A percentile compares a stretch with the other conserved stretches of the same genome.
phyloP scores from a whole-genome alignment of 768 basidiomycete genomes.

The Hydnum rufescens region DNA sequence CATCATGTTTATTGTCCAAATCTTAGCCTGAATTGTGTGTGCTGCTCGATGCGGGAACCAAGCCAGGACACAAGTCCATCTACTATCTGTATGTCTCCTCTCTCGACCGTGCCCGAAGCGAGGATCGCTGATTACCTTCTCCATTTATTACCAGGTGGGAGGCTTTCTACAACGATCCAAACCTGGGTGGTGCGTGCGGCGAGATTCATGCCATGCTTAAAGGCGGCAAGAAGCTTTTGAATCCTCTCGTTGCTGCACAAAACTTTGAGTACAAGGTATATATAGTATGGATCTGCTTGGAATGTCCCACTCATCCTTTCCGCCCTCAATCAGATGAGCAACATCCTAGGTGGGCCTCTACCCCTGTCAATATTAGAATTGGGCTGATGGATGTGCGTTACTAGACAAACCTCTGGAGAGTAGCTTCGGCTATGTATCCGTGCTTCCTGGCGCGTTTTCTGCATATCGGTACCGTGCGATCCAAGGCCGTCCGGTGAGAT shows the following conservation, averaged over 20 bases:
- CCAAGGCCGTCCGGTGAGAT: slow-evolving; percentile 45
- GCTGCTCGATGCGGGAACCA: slow-evolving; percentile 87
- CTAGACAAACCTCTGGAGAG: slow-evolving; percentile 85
- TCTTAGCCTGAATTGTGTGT: slow-evolving; percentile 76
- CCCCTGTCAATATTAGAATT: not conserved
- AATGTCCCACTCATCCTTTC: not conserved
- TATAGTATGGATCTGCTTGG: not conserved
- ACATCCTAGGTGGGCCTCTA: slow-evolving; percentile 53
- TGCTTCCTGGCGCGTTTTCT: slow-evolving; percentile 90
- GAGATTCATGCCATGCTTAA: slow-evolving; percentile 96
- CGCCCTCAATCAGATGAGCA: slow-evolving; percentile 53
- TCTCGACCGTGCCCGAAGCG: no score
- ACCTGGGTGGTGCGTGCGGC: slow-evolving; percentile 77
- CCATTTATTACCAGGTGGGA: slow-evolving; percentile 36
- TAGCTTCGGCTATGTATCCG: slow-evolving; percentile 88
- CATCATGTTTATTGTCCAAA: slow-evolving; percentile 5
- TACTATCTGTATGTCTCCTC: slow-evolving; percentile 39
- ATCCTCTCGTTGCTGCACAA: slow-evolving; percentile 84
- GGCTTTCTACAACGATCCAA: slow-evolving; percentile 61
- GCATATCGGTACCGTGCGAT: slow-evolving; percentile 91
- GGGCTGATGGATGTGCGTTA: not conserved
- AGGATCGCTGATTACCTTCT: no score
- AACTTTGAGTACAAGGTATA: slow-evolving; percentile 65
- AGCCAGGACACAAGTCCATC: slow-evolving; percentile 89
- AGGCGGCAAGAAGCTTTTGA: slow-evolving; percentile 76